These are phyloP conservation scores for Hypoxylon fuscum DNA, from an alignment of 495 filamentous ascomycete genomes.

Conservation along the genomic window DNA sequence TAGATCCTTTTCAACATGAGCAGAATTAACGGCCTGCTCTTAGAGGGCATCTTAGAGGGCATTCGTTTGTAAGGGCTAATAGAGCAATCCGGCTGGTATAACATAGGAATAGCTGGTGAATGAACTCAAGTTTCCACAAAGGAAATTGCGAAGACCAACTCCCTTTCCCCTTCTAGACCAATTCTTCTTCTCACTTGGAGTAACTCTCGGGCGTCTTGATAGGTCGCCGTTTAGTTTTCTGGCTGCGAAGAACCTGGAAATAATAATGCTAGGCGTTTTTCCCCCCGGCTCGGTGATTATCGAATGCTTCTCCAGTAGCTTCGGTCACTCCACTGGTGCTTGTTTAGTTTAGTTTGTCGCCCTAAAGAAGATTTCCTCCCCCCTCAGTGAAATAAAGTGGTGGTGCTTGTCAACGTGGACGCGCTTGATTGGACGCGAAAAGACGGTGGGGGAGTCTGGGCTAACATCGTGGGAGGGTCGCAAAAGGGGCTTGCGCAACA, in stretches of 20 bases:
- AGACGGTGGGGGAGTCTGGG: conserved; percentile 37
- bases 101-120: background rate
- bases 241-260: background rate
- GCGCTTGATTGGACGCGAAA: conserved; percentile 40
- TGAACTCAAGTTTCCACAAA: background rate
- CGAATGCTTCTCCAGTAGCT: background rate
- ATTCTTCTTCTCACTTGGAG: background rate
- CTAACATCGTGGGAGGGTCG: conserved; percentile 41
- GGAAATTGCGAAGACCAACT: background rate
- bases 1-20: conserved; percentile 20
- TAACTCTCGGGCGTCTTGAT: background rate
- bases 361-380: conserved; percentile 31
- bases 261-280: conserved; percentile 9
- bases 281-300: conserved; percentile 31
- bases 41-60: conserved; percentile 1
- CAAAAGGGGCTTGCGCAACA: conserved; percentile 46
- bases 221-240: background rate
- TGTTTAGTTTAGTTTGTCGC: conserved; percentile 35
- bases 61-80: background rate
- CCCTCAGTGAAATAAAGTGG: conserved; percentile 39
- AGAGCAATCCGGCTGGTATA: background rate
- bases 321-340: conserved; percentile 40
- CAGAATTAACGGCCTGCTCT: conserved; percentile 30
- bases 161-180: too few relatives aligned
- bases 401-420: conserved; percentile 48